Evolutionary conservation across 768 basidiomycete species (phyloP).

Genomic region (Pisolithus sp.): DNA sequence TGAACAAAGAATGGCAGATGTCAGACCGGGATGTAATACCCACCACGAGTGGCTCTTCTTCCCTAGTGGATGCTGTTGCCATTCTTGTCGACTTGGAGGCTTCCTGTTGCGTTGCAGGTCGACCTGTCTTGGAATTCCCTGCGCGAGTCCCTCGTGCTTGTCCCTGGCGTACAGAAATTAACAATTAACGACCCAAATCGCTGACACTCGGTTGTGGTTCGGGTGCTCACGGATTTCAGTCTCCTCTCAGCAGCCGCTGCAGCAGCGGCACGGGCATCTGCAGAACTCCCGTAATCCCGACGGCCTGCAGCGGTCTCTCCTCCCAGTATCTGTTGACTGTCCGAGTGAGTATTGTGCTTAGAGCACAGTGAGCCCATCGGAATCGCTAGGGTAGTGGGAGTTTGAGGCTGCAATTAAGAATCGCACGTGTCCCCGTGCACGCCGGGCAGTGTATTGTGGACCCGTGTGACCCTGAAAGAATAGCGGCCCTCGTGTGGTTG

Average conservation of each 20-base stretch:
- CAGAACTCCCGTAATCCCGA: slow-evolving; percentile 20
- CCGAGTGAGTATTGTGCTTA: slow-evolving; percentile 37
- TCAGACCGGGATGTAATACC: slow-evolving; percentile 14
- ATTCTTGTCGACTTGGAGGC: slow-evolving; percentile 31
- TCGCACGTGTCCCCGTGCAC: too few species aligned
- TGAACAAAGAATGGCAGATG: slow-evolving; percentile 15
- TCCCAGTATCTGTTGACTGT: slow-evolving; percentile 45
- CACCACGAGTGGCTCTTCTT: slow-evolving; percentile 41
- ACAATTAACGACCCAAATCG: slow-evolving; percentile 15
- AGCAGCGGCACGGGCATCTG: slow-evolving; percentile 48
- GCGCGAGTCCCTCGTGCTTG: slow-evolving; percentile 37
- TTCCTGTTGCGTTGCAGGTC: slow-evolving; percentile 37
- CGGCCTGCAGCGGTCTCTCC: slow-evolving; percentile 24
- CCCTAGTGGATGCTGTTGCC: slow-evolving; percentile 30
- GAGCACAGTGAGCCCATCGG: slow-evolving; percentile 57
- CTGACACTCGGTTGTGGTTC: slow-evolving; percentile 2
- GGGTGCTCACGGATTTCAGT: slow-evolving; percentile 44
- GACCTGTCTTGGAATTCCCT: slow-evolving; percentile 41
- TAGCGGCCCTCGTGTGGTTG: too few species aligned
- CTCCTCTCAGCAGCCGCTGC: slow-evolving; percentile 60
- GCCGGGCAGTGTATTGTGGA: too few species aligned
- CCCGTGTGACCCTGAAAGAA: too few species aligned
- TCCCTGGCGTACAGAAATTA: slow-evolving; percentile 27
- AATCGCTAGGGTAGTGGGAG: too few species aligned
- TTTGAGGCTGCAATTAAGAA: too few species aligned